Base-by-base conservation (phyloP, 1,284 basidiomycete species). In the Golubevia pallescens region DNA sequence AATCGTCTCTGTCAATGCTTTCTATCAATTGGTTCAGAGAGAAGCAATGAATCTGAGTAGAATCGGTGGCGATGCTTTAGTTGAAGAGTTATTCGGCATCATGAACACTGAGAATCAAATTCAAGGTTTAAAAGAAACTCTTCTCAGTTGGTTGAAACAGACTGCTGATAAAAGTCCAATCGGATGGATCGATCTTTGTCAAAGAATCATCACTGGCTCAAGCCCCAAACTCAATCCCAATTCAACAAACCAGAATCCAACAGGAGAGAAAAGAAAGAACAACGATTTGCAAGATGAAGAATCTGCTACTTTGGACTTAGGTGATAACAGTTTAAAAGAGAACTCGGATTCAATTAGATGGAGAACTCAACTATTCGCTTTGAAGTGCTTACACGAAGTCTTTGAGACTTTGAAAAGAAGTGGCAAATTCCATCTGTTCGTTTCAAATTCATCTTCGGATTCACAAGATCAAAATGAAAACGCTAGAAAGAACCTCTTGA, bases 141-240 rank as follows among this genome's bases (percentile, higher is more conserved):
- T 99, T 75, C 88, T 90, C n/a, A 93, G 92, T 73, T 99, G 97
- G 97, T 88, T 99, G 8, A 90, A 92, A 70, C 95, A 98, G 86
- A 99, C 97, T 0, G 95, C 95, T 0, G 89, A 93, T 20, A 90
- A 93, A 62, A 93, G 95, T 69, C 95, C 97, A 0, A 94, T 92
- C 0, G 95, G 95, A 1, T 99, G 97, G 97, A 97, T 99, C 69
- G 95, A 97, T 80, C 88, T 99, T 0, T 99, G 96, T 81, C 95
- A 98, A 85, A 89, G 94, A 38, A 98, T 99, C 86, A 97, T 98
- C 93, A 91, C 92, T 3, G 89, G 92, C 52, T 16, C 61, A 52
- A 42, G 24, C 57, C 53, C 60, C 62, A 48, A 19, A 10, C 58
- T 28, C 34, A 60, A 60, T 13, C 34, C 89, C 0, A 89, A 92